Evolutionary conservation across 805 yeast genomes (phyloP), one percentile per base, ranked within the genome.

Genomic region (Danielia reshetovae): DNA sequence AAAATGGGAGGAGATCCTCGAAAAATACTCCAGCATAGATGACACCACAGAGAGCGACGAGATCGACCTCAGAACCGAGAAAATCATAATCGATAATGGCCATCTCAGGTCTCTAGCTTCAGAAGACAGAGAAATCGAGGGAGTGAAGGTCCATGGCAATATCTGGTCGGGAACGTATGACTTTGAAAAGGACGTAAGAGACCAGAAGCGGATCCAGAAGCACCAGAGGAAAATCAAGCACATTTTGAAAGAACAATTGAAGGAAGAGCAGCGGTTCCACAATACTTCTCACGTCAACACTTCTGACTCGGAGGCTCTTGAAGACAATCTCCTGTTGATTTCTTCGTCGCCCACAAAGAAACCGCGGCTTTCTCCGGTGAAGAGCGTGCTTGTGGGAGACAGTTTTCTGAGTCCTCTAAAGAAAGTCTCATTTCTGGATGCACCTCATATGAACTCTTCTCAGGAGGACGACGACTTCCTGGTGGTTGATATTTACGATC

Each of bases 81-180:
- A 72, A 36, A 72, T 85, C 2, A 54, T 79, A 2, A 72, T 64
- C 21, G 88, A 85, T 47, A 70, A 75, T 34, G 95, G 95, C 2
- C 94, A 85, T 55, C 46, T 85, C 15, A 57, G 72, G 37, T 72
- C 79, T 2, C 47, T 81, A 37, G 43, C 38, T 3, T 28, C 34
- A 5, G 34, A 24, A 6, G 31, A 29, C 13, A 34, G 31, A 8
- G 28, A n/a, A 11, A 26, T 38, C n/a, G 36, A 32, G 24, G 47
- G 39, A 9, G 37, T 32, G 10, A 36, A 27, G 23, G 23, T 48
- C 9, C 46, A 45, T 11, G 53, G 56, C 9, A 49, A 55, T 37
- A 57, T 67, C 16, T 72, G 77, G 77, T 49, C 60, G 1, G 48
- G 50, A 7, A 55, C 60, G 37, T 58, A 59, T 41, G 57, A 55